Percentiles rank a stretch among this genome's conserved stretches.
Evolutionary conservation across 2,329 filamentous ascomycete genomes (phyloP).

Genomic region (Keithomyces neogunnii): DNA sequence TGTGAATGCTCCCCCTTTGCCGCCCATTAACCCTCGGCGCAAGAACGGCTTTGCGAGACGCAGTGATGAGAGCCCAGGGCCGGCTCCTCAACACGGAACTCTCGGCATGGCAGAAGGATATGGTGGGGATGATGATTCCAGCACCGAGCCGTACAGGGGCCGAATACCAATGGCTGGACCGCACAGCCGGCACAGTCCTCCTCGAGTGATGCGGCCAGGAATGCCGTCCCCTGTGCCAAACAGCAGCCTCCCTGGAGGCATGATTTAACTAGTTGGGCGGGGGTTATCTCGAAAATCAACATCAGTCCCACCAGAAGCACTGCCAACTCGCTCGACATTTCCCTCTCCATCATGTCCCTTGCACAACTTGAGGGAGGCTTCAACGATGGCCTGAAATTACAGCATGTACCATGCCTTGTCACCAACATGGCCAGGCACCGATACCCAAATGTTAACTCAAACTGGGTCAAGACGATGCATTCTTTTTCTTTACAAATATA

Average conservation of each 20-base stretch:
- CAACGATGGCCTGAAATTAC: background rate
- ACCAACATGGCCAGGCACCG: background rate
- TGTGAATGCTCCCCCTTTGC: constrained; percentile 38
- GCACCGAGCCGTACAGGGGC: constrained; percentile 1
- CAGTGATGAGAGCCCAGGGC: constrained; percentile 21
- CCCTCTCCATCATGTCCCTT: background rate
- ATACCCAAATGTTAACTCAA: background rate
- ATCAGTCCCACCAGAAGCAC: too few relatives aligned
- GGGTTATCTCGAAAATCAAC: too few relatives aligned
- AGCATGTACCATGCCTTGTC: background rate
- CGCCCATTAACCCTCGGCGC: constrained; percentile 51
- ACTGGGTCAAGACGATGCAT: background rate
- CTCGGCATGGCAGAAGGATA: constrained; percentile 3
- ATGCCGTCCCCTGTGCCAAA: constrained; percentile 16
- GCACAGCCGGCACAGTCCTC: constrained; percentile 1
- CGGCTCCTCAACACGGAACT: background rate
- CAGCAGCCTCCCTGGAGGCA: constrained; percentile 31
- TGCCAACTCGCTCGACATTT: background rate
- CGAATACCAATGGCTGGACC: background rate
- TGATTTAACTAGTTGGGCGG: constrained; percentile 28
- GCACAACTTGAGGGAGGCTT: background rate
- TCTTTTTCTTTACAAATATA: background rate
- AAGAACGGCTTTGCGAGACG: constrained; percentile 31
- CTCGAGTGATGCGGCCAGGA: background rate
- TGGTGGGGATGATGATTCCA: background rate